phyloP scores from a whole-genome alignment of 73 alveolate genomes.

The Tetrahymena malaccensis region DNA sequence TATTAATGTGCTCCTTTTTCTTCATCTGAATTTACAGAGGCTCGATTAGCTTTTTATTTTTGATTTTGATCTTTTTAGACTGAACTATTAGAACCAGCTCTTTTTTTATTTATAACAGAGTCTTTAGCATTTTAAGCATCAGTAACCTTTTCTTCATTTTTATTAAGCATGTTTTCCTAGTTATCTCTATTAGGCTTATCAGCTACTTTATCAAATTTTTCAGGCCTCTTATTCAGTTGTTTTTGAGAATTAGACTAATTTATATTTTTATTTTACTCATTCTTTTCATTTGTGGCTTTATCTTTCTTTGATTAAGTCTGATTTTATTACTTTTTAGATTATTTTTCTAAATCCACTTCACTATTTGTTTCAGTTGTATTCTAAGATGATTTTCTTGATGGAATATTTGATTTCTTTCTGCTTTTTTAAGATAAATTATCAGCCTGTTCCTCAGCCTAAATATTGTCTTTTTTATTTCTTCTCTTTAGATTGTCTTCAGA shows the following conservation, averaged over 20 bases:
- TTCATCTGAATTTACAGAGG: background rate
- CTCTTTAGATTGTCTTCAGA: background rate
- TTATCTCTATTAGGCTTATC: background rate
- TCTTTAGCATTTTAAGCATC: background rate
- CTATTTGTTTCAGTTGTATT: background rate
- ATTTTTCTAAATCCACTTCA: background rate
- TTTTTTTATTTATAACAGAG: too few species aligned
- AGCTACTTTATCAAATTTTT: too few species aligned
- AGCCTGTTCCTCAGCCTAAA: background rate
- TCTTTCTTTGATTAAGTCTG: too few species aligned
- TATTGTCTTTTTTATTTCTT: background rate
- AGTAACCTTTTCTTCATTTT: background rate
- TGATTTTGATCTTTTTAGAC: background rate
- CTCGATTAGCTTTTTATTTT: background rate
- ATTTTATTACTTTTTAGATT: background rate
- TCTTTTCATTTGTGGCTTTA: too few species aligned
- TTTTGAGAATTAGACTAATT: background rate
- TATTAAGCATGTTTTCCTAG: background rate
- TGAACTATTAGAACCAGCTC: background rate
- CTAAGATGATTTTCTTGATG: background rate
- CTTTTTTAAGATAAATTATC: background rate
- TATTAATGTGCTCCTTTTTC: background rate
- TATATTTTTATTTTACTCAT: background rate
- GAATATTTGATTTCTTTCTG: background rate
- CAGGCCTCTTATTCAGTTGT: background rate